Evolutionary conservation across 805 yeast genomes (phyloP), one percentile per base, ranked within the genome.

Genomic region (Saturnispora dispora): DNA sequence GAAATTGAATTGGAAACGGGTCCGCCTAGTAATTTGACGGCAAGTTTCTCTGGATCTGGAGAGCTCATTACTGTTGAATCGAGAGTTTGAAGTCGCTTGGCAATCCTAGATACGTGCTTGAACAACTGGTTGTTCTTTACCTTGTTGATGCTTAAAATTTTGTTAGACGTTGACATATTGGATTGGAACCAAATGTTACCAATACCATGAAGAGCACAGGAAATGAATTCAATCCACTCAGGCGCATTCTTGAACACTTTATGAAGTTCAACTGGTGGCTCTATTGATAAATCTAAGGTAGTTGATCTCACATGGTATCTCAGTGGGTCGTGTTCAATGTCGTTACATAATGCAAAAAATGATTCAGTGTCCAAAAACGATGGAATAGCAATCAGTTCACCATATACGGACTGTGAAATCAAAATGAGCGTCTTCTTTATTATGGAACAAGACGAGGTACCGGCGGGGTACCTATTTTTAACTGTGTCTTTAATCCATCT

Each of bases 391-490:
- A 77, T 59, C 32, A 76, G 52, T 35, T 59, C 61, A 4, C 80
- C 70, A 56, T 67, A 58, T 4, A 56, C 47, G 52, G 70, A 70
- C 22, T 70, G 67, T 0, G 72, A 67, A 25, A 73, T 52, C 4
- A 60, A 40, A 33, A 69, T 65, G 2, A 77, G 54, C 1, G 73
- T 60, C 46, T 70, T 74, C 37, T 72, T 70, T 15, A 73, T 61
- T 28, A 77, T 57, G 3, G 72, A 65, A 55, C 69, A 72, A 57
- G 72, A 73, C 3, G 81, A 75, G 2, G 79, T 72, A 0, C 82
- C 82, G 20, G 78, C 75, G 0, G 82, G 82, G 51, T 73, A 76
- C 49, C 80, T 69, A 22, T 67, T 72, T 51, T 65, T 66, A 1
- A 76, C 70, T 39, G 71, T 62, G 6, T 63, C 63, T 48, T 66